A percentile compares a stretch with the other conserved stretches of the same genome.
phyloP scores from a whole-genome alignment of 352 stramenopile species.

The Phytophthora chlamydospora region DNA sequence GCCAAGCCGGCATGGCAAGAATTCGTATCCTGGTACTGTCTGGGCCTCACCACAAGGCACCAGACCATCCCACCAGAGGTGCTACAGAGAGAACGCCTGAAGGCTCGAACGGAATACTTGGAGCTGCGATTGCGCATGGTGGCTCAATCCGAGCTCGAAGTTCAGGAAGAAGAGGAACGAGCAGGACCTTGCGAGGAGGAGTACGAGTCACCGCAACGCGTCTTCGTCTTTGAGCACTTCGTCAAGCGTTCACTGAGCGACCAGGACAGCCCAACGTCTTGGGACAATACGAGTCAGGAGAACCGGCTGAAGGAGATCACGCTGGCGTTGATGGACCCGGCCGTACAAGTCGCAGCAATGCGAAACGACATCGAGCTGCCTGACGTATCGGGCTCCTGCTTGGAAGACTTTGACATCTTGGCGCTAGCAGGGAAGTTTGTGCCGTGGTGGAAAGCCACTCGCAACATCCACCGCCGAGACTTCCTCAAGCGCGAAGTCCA shows the following conservation, averaged over 20 bases:
- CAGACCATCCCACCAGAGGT: conserved; percentile 32
- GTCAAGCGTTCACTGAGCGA: conserved; percentile 30
- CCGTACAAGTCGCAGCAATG: conserved; percentile 67
- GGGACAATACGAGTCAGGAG: conserved; percentile 43
- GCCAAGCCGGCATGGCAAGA: conserved; percentile 43
- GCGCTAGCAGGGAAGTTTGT: conserved; percentile 56
- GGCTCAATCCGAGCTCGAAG: conserved; percentile 36
- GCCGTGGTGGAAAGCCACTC: conserved; percentile 55
- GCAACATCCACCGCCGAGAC: conserved; percentile 57
- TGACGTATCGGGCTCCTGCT: conserved; percentile 40
- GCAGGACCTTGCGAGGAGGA: conserved; percentile 28
- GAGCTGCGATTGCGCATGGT: conserved; percentile 39
- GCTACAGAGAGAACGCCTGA: conserved; percentile 36
- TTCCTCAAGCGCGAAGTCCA: conserved; percentile 58
- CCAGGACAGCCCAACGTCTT: conserved; percentile 43
- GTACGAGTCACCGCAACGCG: conserved; percentile 10
- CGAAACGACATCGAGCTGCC: conserved; percentile 61
- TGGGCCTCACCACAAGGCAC: conserved; percentile 26
- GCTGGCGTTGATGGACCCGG: conserved; percentile 59
- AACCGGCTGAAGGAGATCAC: conserved; percentile 57
- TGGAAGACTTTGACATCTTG: conserved; percentile 57
- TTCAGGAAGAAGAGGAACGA: conserved; percentile 35
- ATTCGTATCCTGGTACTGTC: conserved; percentile 67
- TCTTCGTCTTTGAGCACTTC: conserved; percentile 68
- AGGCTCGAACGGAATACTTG: conserved; percentile 45